A percentile compares a stretch with the other conserved stretches of the same genome.
Conservation (phyloP, 164 flowering plant species). For the Aristolochia californica region DNA sequence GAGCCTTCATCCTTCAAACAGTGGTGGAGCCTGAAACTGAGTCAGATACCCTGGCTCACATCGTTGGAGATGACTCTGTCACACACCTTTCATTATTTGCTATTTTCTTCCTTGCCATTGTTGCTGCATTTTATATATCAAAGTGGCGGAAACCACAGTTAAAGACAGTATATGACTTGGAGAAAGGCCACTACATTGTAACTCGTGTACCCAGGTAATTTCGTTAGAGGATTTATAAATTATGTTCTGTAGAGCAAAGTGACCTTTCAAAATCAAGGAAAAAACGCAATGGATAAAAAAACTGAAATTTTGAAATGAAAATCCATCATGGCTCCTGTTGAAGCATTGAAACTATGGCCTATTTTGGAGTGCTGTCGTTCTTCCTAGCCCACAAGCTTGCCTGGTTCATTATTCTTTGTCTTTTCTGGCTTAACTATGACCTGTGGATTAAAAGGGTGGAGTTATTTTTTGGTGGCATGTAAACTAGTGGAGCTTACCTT, state of each 20-base stretch:
- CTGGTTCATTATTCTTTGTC: too few species aligned
- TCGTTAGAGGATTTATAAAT: not conserved
- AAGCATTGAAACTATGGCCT: too few species aligned
- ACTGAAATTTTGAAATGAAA: too few species aligned
- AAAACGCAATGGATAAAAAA: too few species aligned
- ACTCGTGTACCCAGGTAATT: slow-evolving; percentile 3
- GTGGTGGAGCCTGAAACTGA: slow-evolving; percentile 22
- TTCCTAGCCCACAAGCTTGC: too few species aligned
- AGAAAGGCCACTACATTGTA: slow-evolving; percentile 34
- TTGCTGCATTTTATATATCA: slow-evolving; percentile 26
- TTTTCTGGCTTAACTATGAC: too few species aligned
- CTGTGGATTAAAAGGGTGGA: too few species aligned
- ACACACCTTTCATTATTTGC: slow-evolving; percentile 30
- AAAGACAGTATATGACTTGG: slow-evolving; percentile 44
- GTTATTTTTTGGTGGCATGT: too few species aligned
- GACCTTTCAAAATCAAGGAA: too few species aligned
- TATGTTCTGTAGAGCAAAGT: not conserved
- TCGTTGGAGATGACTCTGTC: slow-evolving; percentile 15
- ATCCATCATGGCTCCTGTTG: too few species aligned
- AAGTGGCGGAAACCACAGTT: slow-evolving; percentile 39
- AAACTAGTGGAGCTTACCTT: too few species aligned
- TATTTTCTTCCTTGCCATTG: slow-evolving; percentile 22
- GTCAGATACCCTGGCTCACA: slow-evolving; percentile 13
- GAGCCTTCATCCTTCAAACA: slow-evolving; percentile 37
- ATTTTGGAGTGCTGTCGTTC: too few species aligned